Conservation (phyloP, 1,139 yeast genomes). For the Candida frijolesensis region DNA sequence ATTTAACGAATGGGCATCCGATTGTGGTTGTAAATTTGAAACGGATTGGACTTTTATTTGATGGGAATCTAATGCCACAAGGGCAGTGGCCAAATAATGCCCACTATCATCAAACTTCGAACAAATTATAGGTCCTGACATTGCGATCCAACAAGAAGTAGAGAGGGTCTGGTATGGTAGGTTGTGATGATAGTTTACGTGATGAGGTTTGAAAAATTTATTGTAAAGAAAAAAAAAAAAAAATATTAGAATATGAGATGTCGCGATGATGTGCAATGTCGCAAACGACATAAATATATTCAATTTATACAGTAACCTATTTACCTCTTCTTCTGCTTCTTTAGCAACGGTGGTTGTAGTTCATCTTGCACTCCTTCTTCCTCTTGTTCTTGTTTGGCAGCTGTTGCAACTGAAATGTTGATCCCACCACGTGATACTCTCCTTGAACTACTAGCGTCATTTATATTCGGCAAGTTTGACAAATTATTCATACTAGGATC, state of each 20-base stretch:
- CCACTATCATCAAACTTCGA: conserved; percentile 59
- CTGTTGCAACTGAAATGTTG: conserved; percentile 14
- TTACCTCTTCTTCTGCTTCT: conserved; percentile 2
- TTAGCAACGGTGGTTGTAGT: neutral
- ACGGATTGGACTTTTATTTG: conserved; percentile 67
- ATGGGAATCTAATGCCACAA: conserved; percentile 73
- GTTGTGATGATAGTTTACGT: neutral
- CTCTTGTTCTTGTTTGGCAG: neutral
- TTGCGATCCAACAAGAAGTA: neutral
- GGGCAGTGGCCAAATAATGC: conserved; percentile 64
- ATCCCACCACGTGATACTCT: conserved; percentile 36
- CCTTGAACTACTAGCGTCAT: conserved; percentile 19
- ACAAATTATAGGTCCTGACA: conserved; percentile 29
- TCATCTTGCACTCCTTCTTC: neutral
- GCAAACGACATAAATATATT: neutral
- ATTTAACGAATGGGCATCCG: conserved; percentile 39
- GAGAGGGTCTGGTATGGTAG: neutral
- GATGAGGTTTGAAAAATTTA: conserved; percentile 5
- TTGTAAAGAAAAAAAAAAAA: conserved; percentile 5
- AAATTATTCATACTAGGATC: conserved; percentile 13
- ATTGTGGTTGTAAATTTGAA: conserved; percentile 13
- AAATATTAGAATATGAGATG: conserved; percentile 1
- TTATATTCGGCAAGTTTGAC: conserved; percentile 9
- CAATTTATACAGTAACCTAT: neutral
- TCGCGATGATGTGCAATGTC: conserved; percentile 7